Base-by-base conservation (phyloP, 2,329 filamentous ascomycete genomes). In the Lithohypha guttulata region DNA sequence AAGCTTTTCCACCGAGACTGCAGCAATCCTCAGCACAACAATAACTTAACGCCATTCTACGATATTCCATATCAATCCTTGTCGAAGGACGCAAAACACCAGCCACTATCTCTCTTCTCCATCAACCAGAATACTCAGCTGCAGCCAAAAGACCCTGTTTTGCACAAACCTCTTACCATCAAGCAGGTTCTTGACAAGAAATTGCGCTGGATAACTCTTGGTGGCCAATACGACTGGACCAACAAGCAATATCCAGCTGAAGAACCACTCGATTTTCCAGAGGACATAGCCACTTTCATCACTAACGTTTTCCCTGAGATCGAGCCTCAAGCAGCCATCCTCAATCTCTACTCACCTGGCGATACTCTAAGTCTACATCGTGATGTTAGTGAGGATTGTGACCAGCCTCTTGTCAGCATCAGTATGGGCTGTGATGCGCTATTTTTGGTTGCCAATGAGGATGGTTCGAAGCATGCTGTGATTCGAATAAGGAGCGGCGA, bases 201-300 rank as follows among this genome's bases (percentile, higher is more conserved):
- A 45, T 71, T 96, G 17, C 84, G 89, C 50, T 98, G 91, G 91
- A 75, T 93, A 28, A 96, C 89, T 0, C 73, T 98, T 2, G 91
- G 91, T 34, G 89, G 86, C 0, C 91, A 96, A 59, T 96, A 96
- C 59, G 84, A 96, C 63, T 96, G 89, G 91, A 93, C 86, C 0
- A 74, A 76, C 41, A 87, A 93, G 49, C 64, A 75, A 9, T 96
- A 96, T 55, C 86, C 87, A 0, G 58, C 66, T 7, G 68, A 71
- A n/a, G 44, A 58, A 3, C 79, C 82, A 1, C 84, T 84, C 0
- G 53, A 63, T 0, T 95, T 95, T 51, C 87, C 89, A 0, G 27
- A 57, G 1, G 85, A 94, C 54, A 70, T 93, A 34, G 75, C 76
- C 3, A 58, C 55, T 1, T 71, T 94, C 6, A 63, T 95, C 1